Evolutionary conservation across 208 protist species (phyloP).

Genomic region (Leishmania braziliensis): DNA sequence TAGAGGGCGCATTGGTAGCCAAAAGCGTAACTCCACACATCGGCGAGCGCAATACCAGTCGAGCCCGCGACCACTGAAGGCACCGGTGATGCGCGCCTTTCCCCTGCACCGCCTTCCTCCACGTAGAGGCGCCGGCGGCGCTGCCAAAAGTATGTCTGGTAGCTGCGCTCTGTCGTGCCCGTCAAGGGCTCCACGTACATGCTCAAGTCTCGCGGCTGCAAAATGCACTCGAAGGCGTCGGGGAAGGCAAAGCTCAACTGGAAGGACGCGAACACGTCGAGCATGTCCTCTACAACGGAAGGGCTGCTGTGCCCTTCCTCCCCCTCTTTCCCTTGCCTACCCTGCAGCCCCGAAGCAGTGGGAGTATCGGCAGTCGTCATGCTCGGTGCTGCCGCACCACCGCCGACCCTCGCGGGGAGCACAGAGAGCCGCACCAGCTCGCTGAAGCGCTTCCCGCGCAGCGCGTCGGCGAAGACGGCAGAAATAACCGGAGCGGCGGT

Average conservation of each 20-base stretch:
- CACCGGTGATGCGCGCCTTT: not conserved
- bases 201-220: slow-evolving; percentile 59
- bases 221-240: slow-evolving; percentile 50
- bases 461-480: slow-evolving; percentile 51
- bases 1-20: slow-evolving; percentile 83
- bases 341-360: not conserved
- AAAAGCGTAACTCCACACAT: slow-evolving; percentile 84
- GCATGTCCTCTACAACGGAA: slow-evolving; percentile 28
- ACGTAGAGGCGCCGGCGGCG: slow-evolving; percentile 43
- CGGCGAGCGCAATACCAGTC: slow-evolving; percentile 23
- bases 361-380: not conserved
- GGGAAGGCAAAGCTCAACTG: slow-evolving; percentile 66
- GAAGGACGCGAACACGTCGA: slow-evolving; percentile 80
- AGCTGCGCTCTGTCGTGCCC: slow-evolving; percentile 35
- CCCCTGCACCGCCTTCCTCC: not conserved
- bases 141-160: slow-evolving; percentile 76
- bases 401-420: slow-evolving; percentile 24
- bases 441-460: slow-evolving; percentile 57
- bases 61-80: not conserved
- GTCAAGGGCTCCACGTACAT: slow-evolving; percentile 39
- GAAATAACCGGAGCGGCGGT: slow-evolving; percentile 49
- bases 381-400: not conserved
- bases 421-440: slow-evolving; percentile 65
- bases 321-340: not conserved
- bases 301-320: not conserved